phyloP scores from a whole-genome alignment of 202 grass and related monocot species.

The Brachypodium distachyon region DNA sequence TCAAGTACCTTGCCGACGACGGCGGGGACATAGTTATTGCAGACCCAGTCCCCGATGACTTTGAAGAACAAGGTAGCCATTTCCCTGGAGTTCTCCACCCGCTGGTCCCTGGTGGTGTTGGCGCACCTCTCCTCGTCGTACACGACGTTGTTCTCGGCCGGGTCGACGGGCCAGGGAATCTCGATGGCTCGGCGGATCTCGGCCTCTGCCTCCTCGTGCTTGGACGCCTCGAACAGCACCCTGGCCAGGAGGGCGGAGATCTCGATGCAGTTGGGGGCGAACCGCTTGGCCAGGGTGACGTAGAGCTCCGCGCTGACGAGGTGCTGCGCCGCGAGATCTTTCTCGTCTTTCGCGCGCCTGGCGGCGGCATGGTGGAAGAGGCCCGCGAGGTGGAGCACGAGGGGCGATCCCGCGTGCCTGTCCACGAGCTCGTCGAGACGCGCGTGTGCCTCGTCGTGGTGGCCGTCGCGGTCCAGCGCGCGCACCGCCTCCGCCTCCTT shows the following conservation, averaged over 20 bases:
- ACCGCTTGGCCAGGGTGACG: not conserved
- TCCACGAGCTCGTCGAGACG: not conserved
- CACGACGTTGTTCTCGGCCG: not conserved
- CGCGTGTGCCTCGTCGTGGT: not conserved
- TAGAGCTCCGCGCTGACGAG: not conserved
- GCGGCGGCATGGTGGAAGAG: not conserved
- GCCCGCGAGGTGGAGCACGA: not conserved
- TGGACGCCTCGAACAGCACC: not conserved
- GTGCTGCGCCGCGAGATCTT: not conserved
- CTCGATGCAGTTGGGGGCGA: not conserved
- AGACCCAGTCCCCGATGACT: accelerated
- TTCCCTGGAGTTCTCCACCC: not conserved
- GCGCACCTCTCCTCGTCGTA: not conserved
- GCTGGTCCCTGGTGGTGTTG: not conserved
- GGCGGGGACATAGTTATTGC: too few species aligned
- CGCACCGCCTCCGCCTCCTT: not conserved
- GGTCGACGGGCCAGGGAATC: not conserved
- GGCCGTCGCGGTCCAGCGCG: not conserved
- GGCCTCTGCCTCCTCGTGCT: not conserved
- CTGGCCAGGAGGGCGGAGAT: not conserved
- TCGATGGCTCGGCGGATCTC: not conserved
- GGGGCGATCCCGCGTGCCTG: not conserved
- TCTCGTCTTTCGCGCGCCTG: not conserved
- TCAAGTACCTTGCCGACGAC: not conserved
- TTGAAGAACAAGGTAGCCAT: not conserved